A percentile compares a stretch with the other conserved stretches of the same genome.
These are phyloP conservation scores for Leishmania aethiopica DNA, from an alignment of 208 protist species.

Conservation along the genomic window DNA sequence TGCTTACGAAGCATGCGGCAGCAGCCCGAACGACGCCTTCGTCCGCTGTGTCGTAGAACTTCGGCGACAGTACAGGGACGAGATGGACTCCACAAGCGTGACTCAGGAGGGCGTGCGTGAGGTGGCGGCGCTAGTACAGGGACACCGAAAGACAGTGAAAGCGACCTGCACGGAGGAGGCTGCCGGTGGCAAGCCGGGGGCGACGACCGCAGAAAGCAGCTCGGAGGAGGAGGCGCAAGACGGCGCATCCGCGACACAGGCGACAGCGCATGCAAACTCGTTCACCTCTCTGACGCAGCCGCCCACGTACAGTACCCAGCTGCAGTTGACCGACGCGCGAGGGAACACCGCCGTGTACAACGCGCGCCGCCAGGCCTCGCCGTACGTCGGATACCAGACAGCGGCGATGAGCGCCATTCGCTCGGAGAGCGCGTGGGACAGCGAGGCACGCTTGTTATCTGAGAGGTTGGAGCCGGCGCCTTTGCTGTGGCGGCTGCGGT, in stretches of 20 bases:
- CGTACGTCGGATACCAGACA: conserved; percentile 56
- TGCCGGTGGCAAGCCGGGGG: not conserved
- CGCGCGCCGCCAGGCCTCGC: conserved; percentile 53
- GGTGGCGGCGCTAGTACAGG: conserved; percentile 48
- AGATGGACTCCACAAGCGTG: conserved; percentile 60
- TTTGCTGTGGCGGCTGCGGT: conserved; percentile 75
- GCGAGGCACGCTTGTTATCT: conserved; percentile 28
- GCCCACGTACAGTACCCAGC: conserved; percentile 21
- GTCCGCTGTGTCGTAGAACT: conserved; percentile 61
- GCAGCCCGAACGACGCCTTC: conserved; percentile 65
- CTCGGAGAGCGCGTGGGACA: conserved; percentile 35
- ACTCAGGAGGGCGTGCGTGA: conserved; percentile 71
- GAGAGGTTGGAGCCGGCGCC: conserved; percentile 37
- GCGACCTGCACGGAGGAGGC: conserved; percentile 18
- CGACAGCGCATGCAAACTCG: not conserved
- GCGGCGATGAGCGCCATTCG: conserved; percentile 52
- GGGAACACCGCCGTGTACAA: conserved; percentile 26
- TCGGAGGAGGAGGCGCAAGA: not conserved
- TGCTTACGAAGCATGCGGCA: conserved; percentile 43
- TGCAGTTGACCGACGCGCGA: conserved; percentile 21
- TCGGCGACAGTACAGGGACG: conserved; percentile 47
- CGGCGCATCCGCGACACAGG: not conserved
- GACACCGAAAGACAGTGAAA: conserved; percentile 30
- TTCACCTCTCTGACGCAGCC: conserved; percentile 13
- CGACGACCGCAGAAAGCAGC: not conserved